phyloP scores from a whole-genome alignment of 805 yeast species.

The Cyberlindnera euphorbiae region DNA sequence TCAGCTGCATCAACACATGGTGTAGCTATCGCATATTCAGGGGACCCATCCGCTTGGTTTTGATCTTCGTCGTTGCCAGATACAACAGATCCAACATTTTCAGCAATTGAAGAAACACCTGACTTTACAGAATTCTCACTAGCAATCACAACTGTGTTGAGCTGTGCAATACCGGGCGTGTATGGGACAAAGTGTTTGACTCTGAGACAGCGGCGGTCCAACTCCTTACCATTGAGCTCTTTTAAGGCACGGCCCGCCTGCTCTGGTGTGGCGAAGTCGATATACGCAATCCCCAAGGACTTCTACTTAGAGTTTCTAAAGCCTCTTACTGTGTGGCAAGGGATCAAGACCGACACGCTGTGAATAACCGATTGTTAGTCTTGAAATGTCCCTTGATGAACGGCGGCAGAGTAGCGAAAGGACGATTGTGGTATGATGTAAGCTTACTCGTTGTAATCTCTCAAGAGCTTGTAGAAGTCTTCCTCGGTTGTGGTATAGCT shows the following conservation, averaged over 20 bases:
- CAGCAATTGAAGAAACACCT: too few species aligned
- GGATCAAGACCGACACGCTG: conserved; percentile 41
- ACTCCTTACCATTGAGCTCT: conserved; percentile 55
- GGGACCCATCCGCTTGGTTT: not conserved
- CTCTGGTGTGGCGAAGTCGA: conserved; percentile 66
- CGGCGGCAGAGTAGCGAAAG: too few species aligned
- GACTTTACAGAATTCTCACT: too few species aligned
- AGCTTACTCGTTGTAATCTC: conserved; percentile 42
- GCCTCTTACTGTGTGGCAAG: conserved; percentile 48
- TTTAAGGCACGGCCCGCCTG: conserved; percentile 62
- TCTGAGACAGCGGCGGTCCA: conserved; percentile 38
- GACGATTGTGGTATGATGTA: too few species aligned
- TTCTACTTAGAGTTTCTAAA: conserved; percentile 35
- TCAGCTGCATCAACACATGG: too few species aligned
- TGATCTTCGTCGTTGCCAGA: too few species aligned
- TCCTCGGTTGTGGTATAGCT: conserved; percentile 48
- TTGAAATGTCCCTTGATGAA: too few species aligned
- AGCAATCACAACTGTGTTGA: too few species aligned
- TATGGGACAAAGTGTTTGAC: conserved; percentile 41
- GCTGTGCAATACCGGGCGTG: too few species aligned
- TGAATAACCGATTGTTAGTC: too few species aligned
- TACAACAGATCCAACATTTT: too few species aligned
- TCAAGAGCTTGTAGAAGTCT: conserved; percentile 42
- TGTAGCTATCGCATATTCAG: not conserved
- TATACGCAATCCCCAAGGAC: conserved; percentile 72